Evolutionary conservation across 495 filamentous ascomycete genomes (phyloP), one percentile per base, ranked within the genome.

Genomic region (Trichoderma gamsii): DNA sequence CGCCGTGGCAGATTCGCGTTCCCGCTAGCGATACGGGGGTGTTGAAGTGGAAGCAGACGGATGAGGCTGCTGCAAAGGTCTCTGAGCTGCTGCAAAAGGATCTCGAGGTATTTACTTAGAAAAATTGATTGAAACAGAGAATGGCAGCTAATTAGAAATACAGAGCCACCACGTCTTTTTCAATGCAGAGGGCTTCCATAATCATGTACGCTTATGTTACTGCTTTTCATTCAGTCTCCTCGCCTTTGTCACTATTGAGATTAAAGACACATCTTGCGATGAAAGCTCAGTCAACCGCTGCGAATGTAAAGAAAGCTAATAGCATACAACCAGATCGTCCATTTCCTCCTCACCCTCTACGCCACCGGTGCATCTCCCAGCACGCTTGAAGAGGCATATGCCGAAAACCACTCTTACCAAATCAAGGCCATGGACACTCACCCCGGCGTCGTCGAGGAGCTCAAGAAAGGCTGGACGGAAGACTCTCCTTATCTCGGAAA

Each of bases 141-240:
- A 29, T 23, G 2, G 23, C 63, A 27, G 68, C 59, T 69, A 67
- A 68, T 38, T 71, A 23, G 2, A 56, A 68, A 44, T 61, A 13
- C 59, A 82, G 81, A 79, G 82, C 35, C 83, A 93, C 73, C 90
- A 96, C 73, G 87, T 92, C 35, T 96, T 88, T 77, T 95, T 91
- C 80, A 91, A 91, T 69, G 29, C 83, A 1, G 69, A 74, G 1
- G 87, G 87, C 0, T 93, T 89, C 70, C 90, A 91, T 71, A 89
- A 89, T 82, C 84, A 81, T 46, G 79, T 80, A 77, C 69, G 71
- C 52, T 0, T 9, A 43, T 1, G 1, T 46, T n/a, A 8, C 8
- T 66, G 63, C 1, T 23, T 68, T 68, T 27, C 25, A 61, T 46
- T 35, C 38, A 41, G 25, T 15, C 18, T 64, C 12, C 15, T 3